Conservation (phyloP, 169 alveolate species). For the Plasmodium gonderi region DNA sequence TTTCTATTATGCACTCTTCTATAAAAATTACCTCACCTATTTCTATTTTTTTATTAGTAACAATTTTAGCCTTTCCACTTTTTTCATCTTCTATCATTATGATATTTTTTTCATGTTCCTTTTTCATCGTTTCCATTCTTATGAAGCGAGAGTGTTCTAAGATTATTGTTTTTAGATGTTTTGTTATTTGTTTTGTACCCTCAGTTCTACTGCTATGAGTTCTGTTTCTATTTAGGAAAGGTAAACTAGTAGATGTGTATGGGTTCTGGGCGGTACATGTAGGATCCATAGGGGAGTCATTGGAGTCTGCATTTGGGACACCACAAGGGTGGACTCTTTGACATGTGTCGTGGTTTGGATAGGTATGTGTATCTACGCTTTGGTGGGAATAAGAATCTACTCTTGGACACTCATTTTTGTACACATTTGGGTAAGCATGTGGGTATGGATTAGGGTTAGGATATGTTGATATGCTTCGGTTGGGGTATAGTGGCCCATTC, state of each 20-base stretch:
- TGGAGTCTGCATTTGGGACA: too few species aligned
- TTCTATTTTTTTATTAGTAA: slow-evolving; percentile 49
- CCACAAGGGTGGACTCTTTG: too few species aligned
- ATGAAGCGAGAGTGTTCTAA: background rate
- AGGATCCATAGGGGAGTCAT: too few species aligned
- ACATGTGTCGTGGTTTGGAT: too few species aligned
- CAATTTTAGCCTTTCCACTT: slow-evolving; percentile 33
- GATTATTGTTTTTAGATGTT: background rate
- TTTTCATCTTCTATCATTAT: slow-evolving; percentile 46
- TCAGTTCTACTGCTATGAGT: background rate
- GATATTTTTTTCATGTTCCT: slow-evolving; percentile 33
- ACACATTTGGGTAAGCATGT: background rate
- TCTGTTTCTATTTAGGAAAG: too few species aligned
- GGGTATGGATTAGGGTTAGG: background rate
- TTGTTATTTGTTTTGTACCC: background rate
- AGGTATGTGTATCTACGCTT: background rate
- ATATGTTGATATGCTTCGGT: background rate
- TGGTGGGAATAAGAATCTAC: background rate
- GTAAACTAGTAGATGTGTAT: too few species aligned
- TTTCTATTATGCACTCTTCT: slow-evolving; percentile 54
- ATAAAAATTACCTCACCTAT: slow-evolving; percentile 49
- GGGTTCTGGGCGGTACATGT: too few species aligned
- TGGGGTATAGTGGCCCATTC: too few species aligned
- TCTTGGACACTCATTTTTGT: background rate
- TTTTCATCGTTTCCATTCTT: background rate